These are phyloP conservation scores for Podospora pseudocomata DNA, from an alignment of 495 filamentous ascomycete genomes.

Conservation along the genomic window DNA sequence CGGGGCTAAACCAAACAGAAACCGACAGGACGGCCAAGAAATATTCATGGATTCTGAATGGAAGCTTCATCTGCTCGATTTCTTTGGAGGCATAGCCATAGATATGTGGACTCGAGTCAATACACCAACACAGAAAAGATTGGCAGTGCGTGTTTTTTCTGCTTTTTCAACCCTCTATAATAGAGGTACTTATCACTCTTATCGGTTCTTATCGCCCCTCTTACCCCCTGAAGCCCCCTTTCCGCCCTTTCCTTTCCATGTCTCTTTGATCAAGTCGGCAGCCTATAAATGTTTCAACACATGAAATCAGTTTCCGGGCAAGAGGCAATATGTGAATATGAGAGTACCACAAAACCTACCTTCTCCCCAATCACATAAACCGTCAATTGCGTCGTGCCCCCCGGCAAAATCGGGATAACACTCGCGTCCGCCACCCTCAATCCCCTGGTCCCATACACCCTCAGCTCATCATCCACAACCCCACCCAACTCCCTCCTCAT, in stretches of 20 bases:
- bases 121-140: neutral
- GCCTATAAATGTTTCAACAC: neutral
- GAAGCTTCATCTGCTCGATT: neutral
- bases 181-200: no score
- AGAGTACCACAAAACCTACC: neutral
- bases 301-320: no score
- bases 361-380: constrained; percentile 54
- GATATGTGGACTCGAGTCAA: neutral
- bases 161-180: no score
- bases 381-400: constrained; percentile 42
- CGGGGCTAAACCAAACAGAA: no score
- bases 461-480: constrained; percentile 46
- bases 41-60: neutral
- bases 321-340: neutral
- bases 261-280: neutral
- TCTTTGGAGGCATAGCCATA: neutral
- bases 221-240: neutral
- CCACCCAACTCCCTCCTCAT: constrained; percentile 37
- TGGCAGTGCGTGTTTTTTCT: neutral
- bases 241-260: neutral
- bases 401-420: constrained; percentile 39
- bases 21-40: no score
- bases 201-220: no score
- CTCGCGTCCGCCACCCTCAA: constrained; percentile 39
- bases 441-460: constrained; percentile 47